Evolutionary conservation across 805 yeast genomes (phyloP), one percentile per base, ranked within the genome.

Genomic region (Yarrowia deformans): DNA sequence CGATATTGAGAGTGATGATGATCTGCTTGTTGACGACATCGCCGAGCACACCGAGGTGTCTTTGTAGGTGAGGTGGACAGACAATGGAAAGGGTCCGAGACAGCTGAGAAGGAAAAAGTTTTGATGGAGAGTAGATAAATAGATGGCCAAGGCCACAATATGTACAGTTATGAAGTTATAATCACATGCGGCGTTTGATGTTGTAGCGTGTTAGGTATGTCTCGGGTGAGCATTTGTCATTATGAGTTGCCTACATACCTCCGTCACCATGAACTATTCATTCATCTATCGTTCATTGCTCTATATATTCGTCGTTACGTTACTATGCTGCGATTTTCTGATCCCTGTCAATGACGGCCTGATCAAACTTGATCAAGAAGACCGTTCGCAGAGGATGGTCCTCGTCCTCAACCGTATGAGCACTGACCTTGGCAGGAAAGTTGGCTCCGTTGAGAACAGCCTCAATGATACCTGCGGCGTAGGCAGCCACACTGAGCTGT

Each of bases 401-500:
- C 1, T 84, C 89, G 2, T 83, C 78, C 1, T 90, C 90, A 18
- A 88, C 91, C 0, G 88, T 83, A 75, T 92, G 97, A 0, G 97
- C 97, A n/a, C 90, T 85, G 8, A 92, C 97, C 56, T 80, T 82
- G 14, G 94, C 93, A 68, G 84, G 87, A 75, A 91, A 91, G 71
- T 87, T 87, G 1, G 91, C 82, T 5, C 89, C 82, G 74, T 90
- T 95, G 70, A 92, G 79, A 0, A 91, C 87, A 0, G 96, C 97
- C 76, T 92, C 97, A 49, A 91, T 83, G 16, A 92, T 84, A 0
- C 97, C 97, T 0, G 97, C 97, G 1, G 88, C 85, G 75, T 90
- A 90, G 0, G 97, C 93, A 16, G 89, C 88, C 75, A 95, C 90
- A 75, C 90, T 90, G 74, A 91, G 82, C 71, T 87, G 88, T 12